Evolutionary conservation across 345 rosid species (phyloP).

Genomic region (Gossypium rotundifolium): DNA sequence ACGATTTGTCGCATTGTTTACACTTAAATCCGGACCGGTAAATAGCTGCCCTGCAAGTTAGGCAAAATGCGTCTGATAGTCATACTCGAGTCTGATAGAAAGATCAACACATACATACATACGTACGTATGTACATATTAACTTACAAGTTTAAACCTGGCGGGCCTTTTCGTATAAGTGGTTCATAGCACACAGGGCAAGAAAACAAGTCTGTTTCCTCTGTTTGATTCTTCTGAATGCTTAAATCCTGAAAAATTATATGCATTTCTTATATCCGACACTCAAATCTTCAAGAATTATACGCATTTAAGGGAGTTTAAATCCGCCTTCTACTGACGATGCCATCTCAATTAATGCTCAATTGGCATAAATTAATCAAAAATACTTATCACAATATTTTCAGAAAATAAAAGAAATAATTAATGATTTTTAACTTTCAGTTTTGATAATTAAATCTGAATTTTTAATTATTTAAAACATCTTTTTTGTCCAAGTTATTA

Average conservation of each 20-base stretch:
- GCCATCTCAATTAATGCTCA: no score
- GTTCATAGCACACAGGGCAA: conserved; percentile 87
- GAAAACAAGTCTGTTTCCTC: conserved; percentile 54
- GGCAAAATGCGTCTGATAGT: not conserved
- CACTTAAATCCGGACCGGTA: conserved; percentile 93
- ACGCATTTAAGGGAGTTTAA: no score
- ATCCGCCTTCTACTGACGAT: no score
- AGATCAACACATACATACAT: not conserved
- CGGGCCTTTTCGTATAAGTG: conserved; percentile 82
- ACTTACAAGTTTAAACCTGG: conserved; percentile 85
- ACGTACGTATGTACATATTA: not conserved
- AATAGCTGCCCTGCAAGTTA: conserved; percentile 58
- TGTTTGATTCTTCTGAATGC: conserved; percentile 26
- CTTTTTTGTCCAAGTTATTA: not conserved
- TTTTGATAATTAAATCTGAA: no score
- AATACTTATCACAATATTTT: no score
- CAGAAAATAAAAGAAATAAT: no score
- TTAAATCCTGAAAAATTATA: conserved; percentile 29
- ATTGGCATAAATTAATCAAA: no score
- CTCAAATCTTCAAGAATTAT: no score
- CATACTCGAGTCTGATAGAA: not conserved
- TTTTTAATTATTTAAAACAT: no score
- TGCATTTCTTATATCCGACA: no score
- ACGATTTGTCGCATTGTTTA: conserved; percentile 64
- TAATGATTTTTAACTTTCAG: no score